Evolutionary conservation across 768 basidiomycete genomes (phyloP).

Genomic region (Leccinellum rugosiceps): DNA sequence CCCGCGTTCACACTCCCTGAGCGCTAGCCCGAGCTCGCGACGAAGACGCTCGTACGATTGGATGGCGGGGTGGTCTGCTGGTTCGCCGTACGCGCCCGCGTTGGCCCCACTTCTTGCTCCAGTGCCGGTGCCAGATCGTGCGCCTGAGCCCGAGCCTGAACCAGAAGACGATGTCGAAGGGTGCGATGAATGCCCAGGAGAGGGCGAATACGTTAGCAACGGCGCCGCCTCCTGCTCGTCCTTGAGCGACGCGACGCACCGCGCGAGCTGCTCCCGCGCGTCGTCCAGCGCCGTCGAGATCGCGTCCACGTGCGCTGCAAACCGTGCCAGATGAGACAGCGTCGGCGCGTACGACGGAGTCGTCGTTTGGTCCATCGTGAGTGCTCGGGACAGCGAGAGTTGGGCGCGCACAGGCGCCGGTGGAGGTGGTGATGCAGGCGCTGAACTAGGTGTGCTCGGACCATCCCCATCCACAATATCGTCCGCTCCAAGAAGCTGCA

Average conservation of each 20-base stretch:
- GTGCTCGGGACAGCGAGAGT: constrained; percentile 8
- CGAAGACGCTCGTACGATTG: constrained; percentile 74
- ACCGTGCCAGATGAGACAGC: constrained; percentile 64
- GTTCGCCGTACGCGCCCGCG: constrained; percentile 2
- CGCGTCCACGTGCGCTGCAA: constrained; percentile 70
- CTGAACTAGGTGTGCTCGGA: constrained; percentile 9
- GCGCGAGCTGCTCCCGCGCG: constrained; percentile 62
- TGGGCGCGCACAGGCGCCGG: constrained; percentile 14
- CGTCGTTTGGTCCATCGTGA: constrained; percentile 5
- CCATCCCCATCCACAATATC: constrained; percentile 37
- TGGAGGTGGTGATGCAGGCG: neutral
- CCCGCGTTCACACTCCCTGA: constrained; percentile 82
- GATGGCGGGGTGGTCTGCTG: constrained; percentile 47
- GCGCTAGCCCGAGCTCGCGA: constrained; percentile 70
- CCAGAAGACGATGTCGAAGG: constrained; percentile 19
- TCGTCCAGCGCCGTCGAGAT: constrained; percentile 68
- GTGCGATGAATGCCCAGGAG: constrained; percentile 20
- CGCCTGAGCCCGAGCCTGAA: neutral
- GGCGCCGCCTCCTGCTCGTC: constrained; percentile 26
- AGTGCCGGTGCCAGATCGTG: no score
- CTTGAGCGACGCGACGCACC: constrained; percentile 58
- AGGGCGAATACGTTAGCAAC: neutral
- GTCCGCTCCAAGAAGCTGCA: constrained; percentile 43
- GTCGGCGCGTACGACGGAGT: constrained; percentile 65
- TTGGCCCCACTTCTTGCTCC: no score